A percentile compares a stretch with the other conserved stretches of the same genome.
These are phyloP conservation scores for Volvox africanus DNA, from an alignment of 139 green algal species.

Conservation along the genomic window DNA sequence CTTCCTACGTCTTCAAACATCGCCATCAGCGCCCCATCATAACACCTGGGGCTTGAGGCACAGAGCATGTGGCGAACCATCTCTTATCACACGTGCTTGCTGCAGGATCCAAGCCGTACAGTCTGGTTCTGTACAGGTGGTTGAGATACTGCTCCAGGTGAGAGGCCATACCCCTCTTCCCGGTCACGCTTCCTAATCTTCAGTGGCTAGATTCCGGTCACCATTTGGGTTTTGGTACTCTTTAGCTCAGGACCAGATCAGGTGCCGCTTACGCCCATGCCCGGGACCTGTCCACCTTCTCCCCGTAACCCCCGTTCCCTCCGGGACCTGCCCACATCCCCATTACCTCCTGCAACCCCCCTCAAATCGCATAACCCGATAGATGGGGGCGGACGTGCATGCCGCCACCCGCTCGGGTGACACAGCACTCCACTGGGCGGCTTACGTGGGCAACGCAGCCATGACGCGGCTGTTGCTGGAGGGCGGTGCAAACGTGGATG, in stretches of 20 bases:
- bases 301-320: neutral
- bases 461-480: slow-evolving; percentile 53
- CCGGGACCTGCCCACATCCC: neutral
- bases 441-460: slow-evolving; percentile 51
- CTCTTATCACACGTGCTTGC: too few species aligned
- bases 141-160: slow-evolving; percentile 40
- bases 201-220: too few species aligned
- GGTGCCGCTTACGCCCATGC: neutral
- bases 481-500: slow-evolving; percentile 66
- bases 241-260: too few species aligned
- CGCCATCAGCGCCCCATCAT: too few species aligned
- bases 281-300: neutral
- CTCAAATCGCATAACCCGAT: neutral
- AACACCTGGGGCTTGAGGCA: too few species aligned
- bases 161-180: neutral
- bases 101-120: slow-evolving; percentile 39
- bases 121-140: neutral
- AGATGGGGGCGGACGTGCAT: slow-evolving; percentile 50
- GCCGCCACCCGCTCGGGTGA: slow-evolving; percentile 56
- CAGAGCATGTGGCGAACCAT: too few species aligned
- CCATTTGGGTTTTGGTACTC: too few species aligned
- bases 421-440: slow-evolving; percentile 66
- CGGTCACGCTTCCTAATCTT: too few species aligned
- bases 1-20: too few species aligned
- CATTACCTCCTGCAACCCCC: neutral